A percentile compares a stretch with the other conserved stretches of the same genome.
Conservation (phyloP, 305 asterid species). For the Striga hermonthica region DNA sequence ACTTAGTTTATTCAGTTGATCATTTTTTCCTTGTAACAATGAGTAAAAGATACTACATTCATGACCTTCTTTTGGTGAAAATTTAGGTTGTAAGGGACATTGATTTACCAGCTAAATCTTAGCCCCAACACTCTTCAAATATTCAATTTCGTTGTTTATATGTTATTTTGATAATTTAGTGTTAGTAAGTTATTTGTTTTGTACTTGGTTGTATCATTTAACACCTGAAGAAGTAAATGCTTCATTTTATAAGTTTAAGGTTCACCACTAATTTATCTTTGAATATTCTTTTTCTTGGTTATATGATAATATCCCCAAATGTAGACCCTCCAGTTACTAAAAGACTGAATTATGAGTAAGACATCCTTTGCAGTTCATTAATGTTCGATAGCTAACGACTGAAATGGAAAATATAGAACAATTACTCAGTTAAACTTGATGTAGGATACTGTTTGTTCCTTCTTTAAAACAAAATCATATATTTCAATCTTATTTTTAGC, state of each 20-base stretch:
- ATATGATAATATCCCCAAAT: constrained; percentile 93
- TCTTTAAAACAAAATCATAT: constrained; percentile 11
- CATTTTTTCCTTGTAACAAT: no score
- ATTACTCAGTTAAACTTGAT: not conserved
- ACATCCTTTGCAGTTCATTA: not conserved
- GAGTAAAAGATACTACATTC: no score
- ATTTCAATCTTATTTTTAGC: not conserved
- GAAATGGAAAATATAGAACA: constrained; percentile 14
- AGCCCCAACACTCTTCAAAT: no score
- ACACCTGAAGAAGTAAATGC: not conserved
- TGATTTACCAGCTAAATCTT: no score
- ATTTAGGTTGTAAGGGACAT: no score
- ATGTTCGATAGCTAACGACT: not conserved
- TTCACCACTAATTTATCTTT: constrained; percentile 28
- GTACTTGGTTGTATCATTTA: no score
- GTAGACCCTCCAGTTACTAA: constrained; percentile 92
- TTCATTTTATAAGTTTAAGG: constrained; percentile 20
- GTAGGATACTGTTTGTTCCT: constrained; percentile 21
- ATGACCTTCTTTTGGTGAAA: no score
- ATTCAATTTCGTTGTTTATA: no score
- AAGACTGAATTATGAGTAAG: constrained; percentile 95
- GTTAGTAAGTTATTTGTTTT: no score
- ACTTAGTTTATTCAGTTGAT: no score
- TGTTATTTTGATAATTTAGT: no score
- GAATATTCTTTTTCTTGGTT: constrained; percentile 32